Percentiles rank a stretch among this genome's conserved stretches.
phyloP scores from a whole-genome alignment of 2,329 filamentous ascomycete species.

The Madurella fahalii region DNA sequence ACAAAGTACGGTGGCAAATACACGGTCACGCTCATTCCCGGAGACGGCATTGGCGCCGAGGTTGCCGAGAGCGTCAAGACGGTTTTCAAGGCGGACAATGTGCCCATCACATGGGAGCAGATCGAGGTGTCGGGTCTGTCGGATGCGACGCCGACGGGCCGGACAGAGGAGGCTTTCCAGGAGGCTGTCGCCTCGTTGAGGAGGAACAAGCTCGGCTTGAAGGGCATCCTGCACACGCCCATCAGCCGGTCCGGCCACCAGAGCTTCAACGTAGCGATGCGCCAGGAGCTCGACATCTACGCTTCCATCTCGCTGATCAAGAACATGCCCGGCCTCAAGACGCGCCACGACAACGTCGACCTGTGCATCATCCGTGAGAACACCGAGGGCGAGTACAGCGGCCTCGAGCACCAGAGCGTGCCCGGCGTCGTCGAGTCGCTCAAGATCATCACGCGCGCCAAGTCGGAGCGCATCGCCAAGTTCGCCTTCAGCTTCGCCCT shows the following conservation, averaged over 20 bases:
- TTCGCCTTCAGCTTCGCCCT: slow-evolving; percentile 98
- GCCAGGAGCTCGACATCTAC: slow-evolving; percentile 99
- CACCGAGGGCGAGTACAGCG: slow-evolving; percentile 99
- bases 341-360: slow-evolving; percentile 94
- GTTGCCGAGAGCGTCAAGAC: slow-evolving; percentile 98
- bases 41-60: slow-evolving; percentile 97
- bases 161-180: slow-evolving; percentile 91
- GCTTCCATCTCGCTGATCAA: slow-evolving; percentile 97
- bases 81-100: slow-evolving; percentile 99
- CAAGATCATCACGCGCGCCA: slow-evolving; percentile 99
- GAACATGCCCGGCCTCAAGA: slow-evolving; percentile 98
- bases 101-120: slow-evolving; percentile 98
- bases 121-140: slow-evolving; percentile 91
- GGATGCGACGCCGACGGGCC: slow-evolving; percentile 64
- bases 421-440: slow-evolving; percentile 95
- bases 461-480: slow-evolving; percentile 98
- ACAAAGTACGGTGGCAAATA: slow-evolving; percentile 99
- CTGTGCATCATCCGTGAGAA: slow-evolving; percentile 99
- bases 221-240: slow-evolving; percentile 97
- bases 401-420: slow-evolving; percentile 97
- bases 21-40: slow-evolving; percentile 96
- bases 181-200: slow-evolving; percentile 92
- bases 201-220: slow-evolving; percentile 98
- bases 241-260: slow-evolving; percentile 96
- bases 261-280: slow-evolving; percentile 98